A percentile compares a stretch with the other conserved stretches of the same genome.
Conservation (phyloP, 139 green algal species). For the Micromonas commoda region DNA sequence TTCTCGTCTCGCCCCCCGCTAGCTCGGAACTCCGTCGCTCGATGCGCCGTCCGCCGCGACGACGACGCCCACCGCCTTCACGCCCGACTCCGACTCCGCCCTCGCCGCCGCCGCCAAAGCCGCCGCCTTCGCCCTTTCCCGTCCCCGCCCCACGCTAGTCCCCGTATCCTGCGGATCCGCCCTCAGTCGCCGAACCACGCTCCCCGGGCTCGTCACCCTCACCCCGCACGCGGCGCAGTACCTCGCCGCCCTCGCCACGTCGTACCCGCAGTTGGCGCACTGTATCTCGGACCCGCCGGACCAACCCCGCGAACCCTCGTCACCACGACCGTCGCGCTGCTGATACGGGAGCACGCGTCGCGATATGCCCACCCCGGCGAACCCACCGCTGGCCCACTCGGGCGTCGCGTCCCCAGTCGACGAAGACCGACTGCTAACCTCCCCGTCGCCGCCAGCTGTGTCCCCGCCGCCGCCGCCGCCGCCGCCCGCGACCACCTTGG, state of each 20-base stretch:
- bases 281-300: not conserved
- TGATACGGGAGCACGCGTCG: not conserved
- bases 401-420: not conserved
- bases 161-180: not conserved
- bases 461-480: too few relatives aligned
- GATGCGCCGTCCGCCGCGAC: too few relatives aligned
- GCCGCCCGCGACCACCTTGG: too few relatives aligned
- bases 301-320: too few relatives aligned
- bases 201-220: not conserved
- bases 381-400: not conserved
- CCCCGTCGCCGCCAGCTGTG: too few relatives aligned
- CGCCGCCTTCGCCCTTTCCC: not conserved
- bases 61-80: too few relatives aligned
- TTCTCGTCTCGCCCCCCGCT: too few relatives aligned
- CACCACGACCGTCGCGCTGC: not conserved
- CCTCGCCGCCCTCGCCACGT: not conserved
- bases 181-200: not conserved
- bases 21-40: too few relatives aligned
- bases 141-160: not conserved
- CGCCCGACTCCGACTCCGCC: too few relatives aligned
- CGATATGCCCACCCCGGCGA: not conserved
- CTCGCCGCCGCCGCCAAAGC: too few relatives aligned
- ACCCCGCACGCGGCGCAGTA: not conserved
- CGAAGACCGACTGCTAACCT: too few relatives aligned
- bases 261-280: not conserved